phyloP scores from a whole-genome alignment of 1,284 basidiomycete species.

The Malassezia equina region DNA sequence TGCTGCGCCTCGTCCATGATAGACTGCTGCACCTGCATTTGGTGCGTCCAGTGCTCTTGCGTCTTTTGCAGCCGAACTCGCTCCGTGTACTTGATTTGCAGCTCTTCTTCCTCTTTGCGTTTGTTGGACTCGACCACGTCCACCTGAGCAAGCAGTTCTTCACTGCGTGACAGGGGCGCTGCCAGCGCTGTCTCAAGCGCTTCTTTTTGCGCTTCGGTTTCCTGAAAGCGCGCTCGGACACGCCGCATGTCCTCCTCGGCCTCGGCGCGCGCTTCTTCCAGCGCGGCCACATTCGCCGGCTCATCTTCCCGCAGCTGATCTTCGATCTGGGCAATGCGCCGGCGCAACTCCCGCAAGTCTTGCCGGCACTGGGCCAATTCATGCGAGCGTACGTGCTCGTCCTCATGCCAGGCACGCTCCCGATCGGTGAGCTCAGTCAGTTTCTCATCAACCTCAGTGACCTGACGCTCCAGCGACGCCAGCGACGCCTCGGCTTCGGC shows the following conservation, averaged over 20 bases:
- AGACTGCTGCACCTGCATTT: constrained; percentile 20
- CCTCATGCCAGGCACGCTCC: constrained; percentile 10
- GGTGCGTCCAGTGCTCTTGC: constrained; percentile 24
- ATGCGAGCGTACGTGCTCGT: constrained; percentile 13
- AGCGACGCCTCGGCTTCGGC: constrained; percentile 17
- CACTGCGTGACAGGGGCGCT: constrained; percentile 15
- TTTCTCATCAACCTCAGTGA: constrained; percentile 16
- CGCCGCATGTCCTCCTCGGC: constrained; percentile 26
- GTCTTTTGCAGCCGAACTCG: constrained; percentile 19
- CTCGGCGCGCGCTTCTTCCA: constrained; percentile 53
- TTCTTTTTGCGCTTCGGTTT: constrained; percentile 24
- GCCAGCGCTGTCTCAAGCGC: constrained; percentile 42
- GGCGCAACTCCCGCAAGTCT: constrained; percentile 18
- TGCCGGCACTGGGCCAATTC: constrained; percentile 5
- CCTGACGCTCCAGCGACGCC: not conserved
- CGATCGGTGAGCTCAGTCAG: constrained; percentile 11
- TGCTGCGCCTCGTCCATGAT: constrained; percentile 53
- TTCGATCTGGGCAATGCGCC: constrained; percentile 50
- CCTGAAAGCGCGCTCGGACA: constrained; percentile 26
- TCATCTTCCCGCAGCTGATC: constrained; percentile 63
- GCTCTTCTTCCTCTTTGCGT: constrained; percentile 51
- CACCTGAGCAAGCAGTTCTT: constrained; percentile 23
- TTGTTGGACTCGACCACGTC: constrained; percentile 25
- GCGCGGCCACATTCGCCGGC: constrained; percentile 60
- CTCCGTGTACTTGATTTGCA: constrained; percentile 28